Conservation (phyloP, 1,284 basidiomycete species). For the Singerocomus rubriflavus region DNA sequence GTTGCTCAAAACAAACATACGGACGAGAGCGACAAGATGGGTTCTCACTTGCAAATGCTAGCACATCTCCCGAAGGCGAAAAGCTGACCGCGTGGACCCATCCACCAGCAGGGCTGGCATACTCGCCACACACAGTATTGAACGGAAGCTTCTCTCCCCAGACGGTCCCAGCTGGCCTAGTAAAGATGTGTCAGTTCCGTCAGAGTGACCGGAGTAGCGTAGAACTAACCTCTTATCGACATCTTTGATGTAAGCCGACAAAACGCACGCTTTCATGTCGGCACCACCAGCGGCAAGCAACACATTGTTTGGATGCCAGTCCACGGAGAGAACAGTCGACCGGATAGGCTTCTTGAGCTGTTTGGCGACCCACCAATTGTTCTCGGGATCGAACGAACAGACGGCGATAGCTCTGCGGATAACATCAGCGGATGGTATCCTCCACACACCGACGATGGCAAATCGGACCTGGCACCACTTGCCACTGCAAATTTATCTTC, state of each 20-base stretch:
- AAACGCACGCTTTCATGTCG: conserved; percentile 96
- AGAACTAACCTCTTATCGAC: conserved; percentile 81
- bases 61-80: conserved; percentile 88
- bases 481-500: conserved; percentile 99
- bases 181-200: conserved; percentile 1
- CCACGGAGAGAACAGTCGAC: conserved; percentile 89
- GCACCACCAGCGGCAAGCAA: conserved; percentile 92
- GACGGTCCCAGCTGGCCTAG: conserved; percentile 81
- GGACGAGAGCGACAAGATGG: conserved; percentile 14
- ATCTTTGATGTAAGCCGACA: conserved; percentile 99
- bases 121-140: conserved; percentile 97
- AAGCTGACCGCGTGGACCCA: conserved; percentile 98
- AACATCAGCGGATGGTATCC: conserved; percentile 1
- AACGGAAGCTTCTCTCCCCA: conserved; percentile 99
- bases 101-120: conserved; percentile 81
- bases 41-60: conserved; percentile 92
- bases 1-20: conserved; percentile 2
- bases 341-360: conserved; percentile 96
- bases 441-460: neutral
- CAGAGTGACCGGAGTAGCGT: neutral
- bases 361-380: conserved; percentile 99
- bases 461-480: conserved; percentile 79
- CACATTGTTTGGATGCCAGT: conserved; percentile 98
- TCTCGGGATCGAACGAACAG: conserved; percentile 94
- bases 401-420: conserved; percentile 81